Evolutionary conservation across 768 basidiomycete species (phyloP), one percentile per base, ranked within the genome.

Genomic region (Boletus patriciae): DNA sequence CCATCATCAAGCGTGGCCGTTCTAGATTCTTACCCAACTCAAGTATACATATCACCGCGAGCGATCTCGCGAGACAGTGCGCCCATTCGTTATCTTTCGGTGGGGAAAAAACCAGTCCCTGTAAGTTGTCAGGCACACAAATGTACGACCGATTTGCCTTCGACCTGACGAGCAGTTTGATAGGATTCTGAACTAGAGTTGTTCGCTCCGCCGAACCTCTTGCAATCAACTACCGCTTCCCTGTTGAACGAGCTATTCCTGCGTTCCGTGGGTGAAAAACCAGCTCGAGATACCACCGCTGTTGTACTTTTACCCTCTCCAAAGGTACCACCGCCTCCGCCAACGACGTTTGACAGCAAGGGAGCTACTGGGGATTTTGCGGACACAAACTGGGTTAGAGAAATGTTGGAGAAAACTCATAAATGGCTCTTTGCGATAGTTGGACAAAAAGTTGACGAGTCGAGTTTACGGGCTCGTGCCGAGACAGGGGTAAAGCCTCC

Each of bases 181-280:
- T 29, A 82, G 79, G 66, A 69, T 54, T 58, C 66, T 4, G 62
- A 69, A 19, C 70, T 75, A 0, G 61, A 76, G 48, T 67, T 66
- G 1, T 84, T 84, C 51, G 63, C 75, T 3, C 80, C 84, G 4
- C 85, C 85, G 16, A 86, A 86, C 59, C 73, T 87, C 34, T 64
- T 85, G 44, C 80, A 78, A 58, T 77, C 78, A 6, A 78, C 81
- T 2, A 78, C 83, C 0, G 83, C 85, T 6, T 76, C 84, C 2
- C 74, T 86, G 56, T 65, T 86, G 53, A 72, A 62, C 23, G 51
- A 46, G 27, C 29, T 64, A 9, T 64, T 61, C 54, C 23, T 67
- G 16, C 50, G 57, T 45, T 61, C 63, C 21, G 41, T 52, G 7
- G 4, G 19, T n/a, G 40, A 21, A 29, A 43, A 43, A 0, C 15